These are phyloP conservation scores for Aspergillus mulundensis DNA, from an alignment of 495 filamentous ascomycete species.

Conservation along the genomic window DNA sequence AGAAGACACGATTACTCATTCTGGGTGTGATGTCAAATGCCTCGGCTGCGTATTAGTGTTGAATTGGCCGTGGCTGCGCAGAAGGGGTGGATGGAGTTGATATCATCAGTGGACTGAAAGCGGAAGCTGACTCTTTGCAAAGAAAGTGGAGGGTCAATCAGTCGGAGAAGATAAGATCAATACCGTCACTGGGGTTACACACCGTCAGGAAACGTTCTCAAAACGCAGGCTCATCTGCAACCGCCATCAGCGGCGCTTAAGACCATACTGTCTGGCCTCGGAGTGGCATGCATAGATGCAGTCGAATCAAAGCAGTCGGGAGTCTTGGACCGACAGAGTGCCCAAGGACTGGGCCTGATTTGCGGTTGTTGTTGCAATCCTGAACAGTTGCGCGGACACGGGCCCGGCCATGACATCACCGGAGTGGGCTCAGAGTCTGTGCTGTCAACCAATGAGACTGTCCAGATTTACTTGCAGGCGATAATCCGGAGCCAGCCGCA, in stretches of 20 bases:
- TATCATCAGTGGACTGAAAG: background rate
- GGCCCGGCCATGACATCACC: background rate
- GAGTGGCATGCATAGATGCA: background rate
- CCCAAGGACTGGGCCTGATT: background rate
- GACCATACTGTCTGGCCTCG: background rate
- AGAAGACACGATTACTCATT: background rate
- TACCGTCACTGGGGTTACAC: background rate
- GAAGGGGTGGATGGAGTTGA: background rate
- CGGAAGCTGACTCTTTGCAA: background rate
- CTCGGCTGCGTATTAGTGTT: background rate
- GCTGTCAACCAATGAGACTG: background rate
- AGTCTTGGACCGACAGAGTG: background rate
- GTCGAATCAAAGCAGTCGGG: background rate
- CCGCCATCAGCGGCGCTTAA: background rate
- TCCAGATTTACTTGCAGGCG: background rate
- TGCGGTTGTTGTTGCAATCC: background rate
- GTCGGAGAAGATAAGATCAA: background rate
- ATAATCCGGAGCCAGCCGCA: too few species aligned
- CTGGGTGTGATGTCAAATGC: background rate
- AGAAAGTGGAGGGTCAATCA: background rate
- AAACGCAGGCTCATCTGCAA: background rate
- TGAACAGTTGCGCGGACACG: background rate
- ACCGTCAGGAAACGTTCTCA: background rate
- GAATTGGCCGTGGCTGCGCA: background rate
- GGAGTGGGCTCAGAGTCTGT: background rate